These are phyloP conservation scores for Suhomyces pyralidae DNA, from an alignment of 805 yeast genomes.

Conservation along the genomic window DNA sequence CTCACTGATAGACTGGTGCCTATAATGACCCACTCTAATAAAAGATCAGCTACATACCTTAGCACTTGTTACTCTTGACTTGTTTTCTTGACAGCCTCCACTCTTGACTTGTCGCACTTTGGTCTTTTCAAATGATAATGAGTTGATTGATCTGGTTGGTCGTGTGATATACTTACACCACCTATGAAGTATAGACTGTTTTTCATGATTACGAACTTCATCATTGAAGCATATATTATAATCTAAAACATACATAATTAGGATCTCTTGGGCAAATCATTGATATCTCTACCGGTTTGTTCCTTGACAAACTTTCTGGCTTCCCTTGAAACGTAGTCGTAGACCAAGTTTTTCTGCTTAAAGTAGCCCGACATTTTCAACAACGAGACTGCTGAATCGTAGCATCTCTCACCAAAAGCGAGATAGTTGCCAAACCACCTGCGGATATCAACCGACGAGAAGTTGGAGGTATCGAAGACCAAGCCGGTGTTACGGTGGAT, in stretches of 20 bases:
- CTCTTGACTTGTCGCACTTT: neutral
- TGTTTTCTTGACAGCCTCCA: neutral
- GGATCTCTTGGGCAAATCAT: conserved; percentile 16
- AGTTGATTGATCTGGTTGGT: neutral
- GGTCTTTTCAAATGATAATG: neutral
- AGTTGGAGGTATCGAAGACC: conserved; percentile 47
- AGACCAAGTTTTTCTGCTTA: conserved; percentile 38
- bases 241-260: neutral
- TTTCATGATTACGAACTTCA: neutral
- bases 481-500: conserved; percentile 80
- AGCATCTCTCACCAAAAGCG: conserved; percentile 59
- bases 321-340: conserved; percentile 34
- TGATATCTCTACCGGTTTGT: conserved; percentile 28
- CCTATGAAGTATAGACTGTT: neutral
- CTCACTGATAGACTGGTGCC: conserved; percentile 11
- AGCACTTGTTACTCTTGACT: neutral
- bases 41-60: neutral
- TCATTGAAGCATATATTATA: neutral
- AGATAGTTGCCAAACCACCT: conserved; percentile 52
- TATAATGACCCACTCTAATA: neutral
- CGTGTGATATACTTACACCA: neutral
- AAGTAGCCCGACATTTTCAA: conserved; percentile 52
- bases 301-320: conserved; percentile 27
- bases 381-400: conserved; percentile 44
- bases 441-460: conserved; percentile 47